Evolutionary conservation across 1,139 yeast species (phyloP), one percentile per base, ranked within the genome.

Genomic region (Suzukiozyma palmioleophila): DNA sequence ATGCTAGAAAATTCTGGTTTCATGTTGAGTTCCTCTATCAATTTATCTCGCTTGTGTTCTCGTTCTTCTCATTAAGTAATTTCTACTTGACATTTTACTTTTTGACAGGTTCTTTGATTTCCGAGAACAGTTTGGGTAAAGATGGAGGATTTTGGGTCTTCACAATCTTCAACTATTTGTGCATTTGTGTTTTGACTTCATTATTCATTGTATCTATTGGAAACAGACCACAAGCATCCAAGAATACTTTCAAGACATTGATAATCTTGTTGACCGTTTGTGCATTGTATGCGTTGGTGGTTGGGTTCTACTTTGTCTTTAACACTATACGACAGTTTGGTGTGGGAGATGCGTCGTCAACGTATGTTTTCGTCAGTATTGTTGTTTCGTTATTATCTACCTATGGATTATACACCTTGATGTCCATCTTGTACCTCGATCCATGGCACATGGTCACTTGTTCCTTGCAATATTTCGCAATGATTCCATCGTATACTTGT

Each of bases 381-480:
- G 81, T 89, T 34, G 83, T 92, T 4, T 89, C 97, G 0, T 60
- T 92, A 45, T 72, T 83, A 14, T 87, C 97, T n/a, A 92, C 98
- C 0, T 90, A 87, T 59, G 98, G 97, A 2, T 68, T 92, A 36
- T 92, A 90, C 59, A 73, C 81, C 2, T 59, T 88, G 44, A 83
- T 88, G 67, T 86, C 96, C 5, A 50, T 89, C 34, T 62, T 90
- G 43, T 89, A 89, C 60, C 58, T 89, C 61, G 97, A 89, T 53
- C 97, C 97, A 51, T 89, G 97, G 97, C 97, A 89, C 56, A 79
- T 89, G 60, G 35, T 89, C 37, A 84, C 96, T 1, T 88, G 95
- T 36, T 80, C 94, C 0, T 46, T 81, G 10, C 97, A 89, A 61
- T 89, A 89, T 66, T 87, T 89, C 64, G 60, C 88, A 54, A 76